Conservation (phyloP, 306 rosid species). For the Pyrus betulifolia region DNA sequence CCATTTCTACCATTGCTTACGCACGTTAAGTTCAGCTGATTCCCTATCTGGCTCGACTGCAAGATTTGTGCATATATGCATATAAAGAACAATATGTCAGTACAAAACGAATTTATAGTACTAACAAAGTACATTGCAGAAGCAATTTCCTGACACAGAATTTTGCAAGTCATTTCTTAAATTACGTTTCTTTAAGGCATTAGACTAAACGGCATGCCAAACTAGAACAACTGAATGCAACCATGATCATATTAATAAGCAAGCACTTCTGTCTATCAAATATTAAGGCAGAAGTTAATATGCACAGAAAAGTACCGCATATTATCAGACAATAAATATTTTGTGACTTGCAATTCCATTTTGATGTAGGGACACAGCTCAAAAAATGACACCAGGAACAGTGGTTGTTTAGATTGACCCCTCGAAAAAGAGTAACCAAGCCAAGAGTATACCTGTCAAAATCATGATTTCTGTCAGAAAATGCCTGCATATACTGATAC, state of each 20-base stretch:
- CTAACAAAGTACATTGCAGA: not conserved
- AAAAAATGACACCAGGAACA: constrained; percentile 76
- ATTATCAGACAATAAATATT: constrained; percentile 41
- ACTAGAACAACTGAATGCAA: not conserved
- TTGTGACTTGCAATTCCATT: constrained; percentile 52
- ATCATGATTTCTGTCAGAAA: not conserved
- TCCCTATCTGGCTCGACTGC: no score
- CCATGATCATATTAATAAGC: not conserved
- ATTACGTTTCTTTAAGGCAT: not conserved
- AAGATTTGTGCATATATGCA: not conserved
- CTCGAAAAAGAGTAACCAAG: no score
- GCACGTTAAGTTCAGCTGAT: no score
- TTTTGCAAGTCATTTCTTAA: not conserved
- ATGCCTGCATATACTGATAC: not conserved
- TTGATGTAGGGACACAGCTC: constrained; percentile 61
- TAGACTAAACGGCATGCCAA: not conserved
- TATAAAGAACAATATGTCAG: not conserved
- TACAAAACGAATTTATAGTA: not conserved
- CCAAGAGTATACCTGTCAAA: not conserved
- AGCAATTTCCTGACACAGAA: not conserved
- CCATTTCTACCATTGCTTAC: no score
- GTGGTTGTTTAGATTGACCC: constrained; percentile 24
- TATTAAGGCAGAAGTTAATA: not conserved
- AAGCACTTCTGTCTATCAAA: not conserved
- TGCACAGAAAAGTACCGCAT: no score